phyloP scores from a whole-genome alignment of 1,139 yeast species.

The Yamadazyma membranifaciens region DNA sequence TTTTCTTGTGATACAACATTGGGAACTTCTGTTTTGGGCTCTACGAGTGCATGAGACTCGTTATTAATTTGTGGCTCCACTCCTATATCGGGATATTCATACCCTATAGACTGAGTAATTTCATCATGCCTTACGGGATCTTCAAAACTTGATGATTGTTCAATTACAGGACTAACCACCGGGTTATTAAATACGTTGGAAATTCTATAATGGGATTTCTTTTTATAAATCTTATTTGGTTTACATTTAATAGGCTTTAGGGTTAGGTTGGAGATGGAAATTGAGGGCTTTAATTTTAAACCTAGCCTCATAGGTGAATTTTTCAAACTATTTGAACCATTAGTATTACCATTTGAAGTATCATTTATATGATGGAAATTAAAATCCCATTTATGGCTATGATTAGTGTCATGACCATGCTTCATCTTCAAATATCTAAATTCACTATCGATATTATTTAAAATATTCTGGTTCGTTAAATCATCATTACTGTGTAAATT shows the following conservation, averaged over 20 bases:
- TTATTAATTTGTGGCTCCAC: too few relatives aligned
- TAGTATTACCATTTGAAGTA: not conserved
- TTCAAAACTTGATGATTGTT: conserved; percentile 3
- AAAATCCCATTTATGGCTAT: not conserved
- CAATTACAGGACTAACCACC: conserved; percentile 15
- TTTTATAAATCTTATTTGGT: conserved; percentile 33
- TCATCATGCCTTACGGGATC: not conserved
- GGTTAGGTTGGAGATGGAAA: conserved; percentile 38
- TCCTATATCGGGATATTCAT: too few relatives aligned
- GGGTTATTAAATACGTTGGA: conserved; percentile 43
- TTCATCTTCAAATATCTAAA: conserved; percentile 32
- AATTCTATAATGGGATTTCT: conserved; percentile 41
- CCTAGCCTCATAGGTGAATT: not conserved
- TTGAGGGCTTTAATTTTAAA: conserved; percentile 27
- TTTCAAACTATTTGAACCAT: not conserved
- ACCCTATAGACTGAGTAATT: too few relatives aligned
- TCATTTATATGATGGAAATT: not conserved
- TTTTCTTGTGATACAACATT: too few relatives aligned
- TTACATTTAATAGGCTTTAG: conserved; percentile 43
- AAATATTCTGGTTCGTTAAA: conserved; percentile 45
- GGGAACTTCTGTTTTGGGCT: too few relatives aligned
- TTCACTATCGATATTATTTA: conserved; percentile 50
- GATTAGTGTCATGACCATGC: not conserved
- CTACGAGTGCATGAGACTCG: too few relatives aligned
- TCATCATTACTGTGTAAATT: conserved; percentile 30